Evolutionary conservation across 140 eudicot genomes (phyloP).

Genomic region (Stevia rebaudiana): DNA sequence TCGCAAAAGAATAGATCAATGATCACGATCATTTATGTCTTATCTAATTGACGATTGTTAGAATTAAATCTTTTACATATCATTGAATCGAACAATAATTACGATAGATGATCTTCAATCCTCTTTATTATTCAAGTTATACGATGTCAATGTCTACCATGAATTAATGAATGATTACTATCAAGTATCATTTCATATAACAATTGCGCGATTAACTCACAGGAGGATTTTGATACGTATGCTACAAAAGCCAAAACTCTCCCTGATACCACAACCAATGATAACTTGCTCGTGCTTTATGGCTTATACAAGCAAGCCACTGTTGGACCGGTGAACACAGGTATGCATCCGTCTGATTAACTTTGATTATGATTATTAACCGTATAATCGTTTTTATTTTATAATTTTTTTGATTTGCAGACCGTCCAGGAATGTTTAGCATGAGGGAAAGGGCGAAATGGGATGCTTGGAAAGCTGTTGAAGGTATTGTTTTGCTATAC

Average conservation of each 20-base stretch:
- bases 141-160: not conserved
- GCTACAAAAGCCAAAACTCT: slow-evolving; percentile 78
- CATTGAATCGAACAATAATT: not conserved
- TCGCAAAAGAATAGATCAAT: not conserved
- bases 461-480: slow-evolving; percentile 97
- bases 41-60: not conserved
- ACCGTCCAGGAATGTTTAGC: slow-evolving; percentile 89
- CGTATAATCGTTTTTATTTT: not conserved
- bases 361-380: not conserved
- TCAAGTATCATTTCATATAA: too few species aligned
- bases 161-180: not conserved
- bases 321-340: slow-evolving; percentile 65
- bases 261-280: slow-evolving; percentile 60
- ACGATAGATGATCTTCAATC: not conserved
- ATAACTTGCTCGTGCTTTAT: slow-evolving; percentile 58
- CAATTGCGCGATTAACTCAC: slow-evolving; percentile 9
- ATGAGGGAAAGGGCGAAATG: slow-evolving; percentile 84
- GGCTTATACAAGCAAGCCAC: slow-evolving; percentile 94
- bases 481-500: slow-evolving; percentile 48
- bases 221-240: slow-evolving; percentile 90
- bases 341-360: slow-evolving; percentile 30
- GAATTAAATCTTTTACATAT: not conserved
- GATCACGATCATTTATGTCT: not conserved
- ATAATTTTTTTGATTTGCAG: slow-evolving; percentile 31
- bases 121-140: not conserved